These are phyloP conservation scores for Tetrastigma voinierianum DNA, from an alignment of 164 flowering plant genomes.

Conservation along the genomic window DNA sequence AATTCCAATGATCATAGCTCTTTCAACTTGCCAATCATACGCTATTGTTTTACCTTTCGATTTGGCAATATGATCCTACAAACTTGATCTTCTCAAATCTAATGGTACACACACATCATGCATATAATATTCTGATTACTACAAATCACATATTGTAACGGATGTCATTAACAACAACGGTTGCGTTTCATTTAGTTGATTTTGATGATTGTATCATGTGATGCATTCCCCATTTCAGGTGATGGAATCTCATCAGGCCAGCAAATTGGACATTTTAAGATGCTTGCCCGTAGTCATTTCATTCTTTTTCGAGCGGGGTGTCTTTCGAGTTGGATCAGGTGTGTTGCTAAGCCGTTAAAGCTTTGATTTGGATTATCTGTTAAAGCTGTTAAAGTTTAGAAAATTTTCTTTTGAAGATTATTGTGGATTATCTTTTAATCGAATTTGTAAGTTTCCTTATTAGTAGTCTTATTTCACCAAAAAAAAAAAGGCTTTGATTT, in stretches of 20 bases:
- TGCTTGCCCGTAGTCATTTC: too few relatives aligned
- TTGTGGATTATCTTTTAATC: background rate
- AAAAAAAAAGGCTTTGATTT: too few relatives aligned
- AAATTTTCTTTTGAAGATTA: background rate
- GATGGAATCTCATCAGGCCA: conserved; percentile 95
- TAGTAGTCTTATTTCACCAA: too few relatives aligned
- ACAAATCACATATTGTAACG: background rate
- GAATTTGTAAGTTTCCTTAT: too few relatives aligned
- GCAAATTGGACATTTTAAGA: too few relatives aligned
- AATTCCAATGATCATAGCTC: too few relatives aligned
- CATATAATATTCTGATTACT: too few relatives aligned
- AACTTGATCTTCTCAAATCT: too few relatives aligned
- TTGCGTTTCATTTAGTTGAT: conserved; percentile 1
- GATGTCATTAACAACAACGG: background rate
- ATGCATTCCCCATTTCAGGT: conserved; percentile 31
- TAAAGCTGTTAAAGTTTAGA: too few relatives aligned
- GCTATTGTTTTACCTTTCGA: background rate
- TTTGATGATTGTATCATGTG: background rate
- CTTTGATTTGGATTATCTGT: too few relatives aligned
- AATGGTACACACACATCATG: too few relatives aligned
- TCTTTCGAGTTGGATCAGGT: conserved; percentile 71
- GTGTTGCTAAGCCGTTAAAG: conserved; percentile 10
- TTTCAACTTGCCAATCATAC: too few relatives aligned
- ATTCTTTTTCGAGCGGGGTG: conserved; percentile 82
- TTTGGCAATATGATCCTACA: background rate